These are phyloP conservation scores for Myrica gale DNA, from an alignment of 306 rosid genomes.

Conservation along the genomic window DNA sequence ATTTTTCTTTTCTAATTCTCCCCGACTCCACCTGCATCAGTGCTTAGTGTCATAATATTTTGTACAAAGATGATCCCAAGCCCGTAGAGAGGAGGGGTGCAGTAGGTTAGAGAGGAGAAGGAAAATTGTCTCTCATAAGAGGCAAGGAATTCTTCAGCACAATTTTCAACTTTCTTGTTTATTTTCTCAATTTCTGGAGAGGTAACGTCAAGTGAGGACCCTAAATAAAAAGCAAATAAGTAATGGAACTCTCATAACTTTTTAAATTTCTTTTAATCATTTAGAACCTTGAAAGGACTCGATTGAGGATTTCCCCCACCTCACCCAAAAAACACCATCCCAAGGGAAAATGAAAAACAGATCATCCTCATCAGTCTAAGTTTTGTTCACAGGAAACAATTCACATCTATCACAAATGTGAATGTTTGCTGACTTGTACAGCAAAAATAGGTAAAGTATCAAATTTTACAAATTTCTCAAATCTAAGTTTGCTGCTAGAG, in stretches of 20 bases:
- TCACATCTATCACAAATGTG: background rate
- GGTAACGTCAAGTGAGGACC: background rate
- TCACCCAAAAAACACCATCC: background rate
- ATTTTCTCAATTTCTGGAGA: background rate
- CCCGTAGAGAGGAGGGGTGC: background rate
- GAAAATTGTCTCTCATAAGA: background rate
- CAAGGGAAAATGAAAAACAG: background rate
- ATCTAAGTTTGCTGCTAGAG: constrained; percentile 6
- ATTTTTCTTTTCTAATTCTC: too few relatives aligned
- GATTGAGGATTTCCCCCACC: background rate
- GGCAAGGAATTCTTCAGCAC: background rate
- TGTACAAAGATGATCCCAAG: background rate
- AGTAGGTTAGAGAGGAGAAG: background rate
- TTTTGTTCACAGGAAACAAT: background rate
- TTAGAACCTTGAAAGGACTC: background rate
- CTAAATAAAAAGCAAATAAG: background rate
- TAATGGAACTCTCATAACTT: too few relatives aligned
- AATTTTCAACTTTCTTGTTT: background rate
- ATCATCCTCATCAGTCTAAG: background rate
- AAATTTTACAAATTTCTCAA: background rate
- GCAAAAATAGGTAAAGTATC: background rate
- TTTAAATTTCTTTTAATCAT: too few relatives aligned
- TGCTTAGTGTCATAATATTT: background rate
- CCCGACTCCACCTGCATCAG: background rate
- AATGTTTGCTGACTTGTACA: background rate